Evolutionary conservation across 495 filamentous ascomycete species (phyloP).

Genomic region (Neurospora sp.): DNA sequence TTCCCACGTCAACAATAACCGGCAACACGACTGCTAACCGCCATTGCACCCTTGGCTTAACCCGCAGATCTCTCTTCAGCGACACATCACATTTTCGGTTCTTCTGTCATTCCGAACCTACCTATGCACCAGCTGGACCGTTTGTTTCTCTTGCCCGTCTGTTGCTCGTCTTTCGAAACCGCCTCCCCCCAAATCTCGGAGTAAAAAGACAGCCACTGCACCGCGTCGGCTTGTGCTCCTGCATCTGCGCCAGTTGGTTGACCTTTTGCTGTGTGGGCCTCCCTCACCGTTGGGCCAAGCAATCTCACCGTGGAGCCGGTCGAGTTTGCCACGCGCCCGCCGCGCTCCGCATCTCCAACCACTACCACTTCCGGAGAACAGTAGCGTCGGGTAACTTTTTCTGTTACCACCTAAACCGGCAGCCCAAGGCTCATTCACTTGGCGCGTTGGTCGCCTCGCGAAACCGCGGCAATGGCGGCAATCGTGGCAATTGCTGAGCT

Average conservation of each 20-base stretch:
- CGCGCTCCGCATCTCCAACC: background rate
- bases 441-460: background rate
- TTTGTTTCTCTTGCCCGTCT: background rate
- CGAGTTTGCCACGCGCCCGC: background rate
- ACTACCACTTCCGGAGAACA: background rate
- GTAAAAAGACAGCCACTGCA: background rate
- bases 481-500: conserved; percentile 12
- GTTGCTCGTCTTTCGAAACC: background rate
- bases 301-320: background rate
- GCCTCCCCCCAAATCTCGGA: background rate
- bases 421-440: background rate
- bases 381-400: background rate
- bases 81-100: background rate
- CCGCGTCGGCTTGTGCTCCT: background rate
- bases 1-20: background rate
- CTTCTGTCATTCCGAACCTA: background rate
- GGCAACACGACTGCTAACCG: background rate
- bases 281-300: background rate
- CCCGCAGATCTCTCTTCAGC: background rate
- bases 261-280: background rate
- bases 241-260: background rate
- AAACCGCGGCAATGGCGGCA: conserved; percentile 8
- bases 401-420: background rate
- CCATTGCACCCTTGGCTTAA: background rate
- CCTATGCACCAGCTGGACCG: background rate